Conservation (phyloP, 2,329 filamentous ascomycete species). For the Colletotrichum sp. region DNA sequence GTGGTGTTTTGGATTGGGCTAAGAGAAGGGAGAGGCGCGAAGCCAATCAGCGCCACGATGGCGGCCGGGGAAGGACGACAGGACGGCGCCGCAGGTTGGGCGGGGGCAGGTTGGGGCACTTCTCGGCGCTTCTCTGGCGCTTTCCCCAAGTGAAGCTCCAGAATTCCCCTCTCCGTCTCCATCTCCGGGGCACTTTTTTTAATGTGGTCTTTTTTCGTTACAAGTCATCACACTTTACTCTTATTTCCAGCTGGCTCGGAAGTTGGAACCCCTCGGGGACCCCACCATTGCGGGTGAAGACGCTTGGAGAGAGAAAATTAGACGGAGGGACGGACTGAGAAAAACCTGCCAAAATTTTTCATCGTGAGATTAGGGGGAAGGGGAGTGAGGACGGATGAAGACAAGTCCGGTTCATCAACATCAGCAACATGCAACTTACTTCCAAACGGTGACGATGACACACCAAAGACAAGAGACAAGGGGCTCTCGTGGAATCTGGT, state of each 20-base stretch:
- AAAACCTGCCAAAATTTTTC: background rate
- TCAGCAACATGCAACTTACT: background rate
- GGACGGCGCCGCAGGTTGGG: background rate
- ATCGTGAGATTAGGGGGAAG: background rate
- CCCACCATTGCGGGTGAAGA: conserved; percentile 5
- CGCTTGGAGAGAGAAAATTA: background rate
- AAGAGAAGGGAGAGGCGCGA: background rate
- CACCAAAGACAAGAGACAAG: background rate
- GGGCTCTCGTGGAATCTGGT: background rate
- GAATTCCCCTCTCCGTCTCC: background rate
- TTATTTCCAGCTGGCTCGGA: background rate
- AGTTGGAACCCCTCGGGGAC: background rate
- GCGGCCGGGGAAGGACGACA: background rate
- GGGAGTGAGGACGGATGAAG: background rate
- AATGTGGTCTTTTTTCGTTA: background rate
- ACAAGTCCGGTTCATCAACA: background rate
- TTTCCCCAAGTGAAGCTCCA: conserved; percentile 17
- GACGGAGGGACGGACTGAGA: background rate
- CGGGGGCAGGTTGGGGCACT: background rate
- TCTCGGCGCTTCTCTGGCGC: conserved; percentile 20
- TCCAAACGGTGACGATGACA: background rate
- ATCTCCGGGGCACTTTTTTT: background rate
- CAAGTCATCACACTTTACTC: background rate
- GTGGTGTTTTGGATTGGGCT: background rate
- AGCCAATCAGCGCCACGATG: conserved; percentile 1